Conservation (phyloP, 2,329 filamentous ascomycete species). For the Alternaria ventricosa region DNA sequence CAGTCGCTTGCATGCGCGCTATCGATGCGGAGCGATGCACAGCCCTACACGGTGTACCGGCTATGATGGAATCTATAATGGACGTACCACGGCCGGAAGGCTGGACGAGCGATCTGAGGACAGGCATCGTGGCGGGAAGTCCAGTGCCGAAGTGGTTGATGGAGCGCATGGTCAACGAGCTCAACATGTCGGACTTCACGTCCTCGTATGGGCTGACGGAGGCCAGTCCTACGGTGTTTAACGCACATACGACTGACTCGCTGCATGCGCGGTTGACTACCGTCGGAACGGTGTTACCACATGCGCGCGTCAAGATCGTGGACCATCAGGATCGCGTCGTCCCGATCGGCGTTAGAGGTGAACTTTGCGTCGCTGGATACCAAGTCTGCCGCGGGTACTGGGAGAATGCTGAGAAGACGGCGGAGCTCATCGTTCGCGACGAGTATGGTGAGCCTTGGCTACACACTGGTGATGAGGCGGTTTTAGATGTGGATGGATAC, state of each 20-base stretch:
- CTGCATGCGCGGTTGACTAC: constrained; percentile 71
- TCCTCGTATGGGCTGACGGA: constrained; percentile 70
- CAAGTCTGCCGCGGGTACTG: constrained; percentile 71
- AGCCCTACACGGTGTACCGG: constrained; percentile 79
- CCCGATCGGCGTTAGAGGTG: constrained; percentile 71
- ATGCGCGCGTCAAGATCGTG: constrained; percentile 77
- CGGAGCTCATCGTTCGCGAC: constrained; percentile 72
- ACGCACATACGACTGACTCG: constrained; percentile 75
- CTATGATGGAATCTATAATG: constrained; percentile 78
- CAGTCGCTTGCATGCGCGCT: constrained; percentile 68
- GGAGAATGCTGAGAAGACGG: constrained; percentile 76
- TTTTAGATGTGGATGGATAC: constrained; percentile 59
- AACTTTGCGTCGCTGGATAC: constrained; percentile 80
- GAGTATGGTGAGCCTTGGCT: constrained; percentile 58
- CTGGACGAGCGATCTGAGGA: constrained; percentile 63
- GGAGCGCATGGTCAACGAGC: constrained; percentile 71
- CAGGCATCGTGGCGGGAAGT: constrained; percentile 79
- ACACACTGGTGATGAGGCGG: constrained; percentile 49
- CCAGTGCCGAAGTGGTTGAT: constrained; percentile 78
- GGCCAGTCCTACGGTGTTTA: constrained; percentile 81
- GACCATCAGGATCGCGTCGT: constrained; percentile 70
- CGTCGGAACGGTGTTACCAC: constrained; percentile 78
- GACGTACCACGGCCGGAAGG: constrained; percentile 54
- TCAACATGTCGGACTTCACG: constrained; percentile 77
- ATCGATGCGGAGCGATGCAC: constrained; percentile 64